Evolutionary conservation across 2,329 filamentous ascomycete genomes (phyloP).

Genomic region (Aciculosporium take): DNA sequence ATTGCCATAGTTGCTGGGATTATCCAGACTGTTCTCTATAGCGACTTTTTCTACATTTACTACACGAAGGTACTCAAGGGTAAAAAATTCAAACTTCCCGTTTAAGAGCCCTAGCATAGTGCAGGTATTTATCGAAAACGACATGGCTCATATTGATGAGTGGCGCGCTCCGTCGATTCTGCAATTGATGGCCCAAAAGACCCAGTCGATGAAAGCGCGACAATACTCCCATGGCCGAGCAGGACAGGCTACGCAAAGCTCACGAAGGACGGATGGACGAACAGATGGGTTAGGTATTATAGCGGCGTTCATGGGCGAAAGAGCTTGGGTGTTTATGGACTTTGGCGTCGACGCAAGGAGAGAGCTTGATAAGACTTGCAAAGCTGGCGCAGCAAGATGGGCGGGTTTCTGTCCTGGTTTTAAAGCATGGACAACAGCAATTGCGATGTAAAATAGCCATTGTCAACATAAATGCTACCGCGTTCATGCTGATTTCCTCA

Average conservation of each 20-base stretch:
- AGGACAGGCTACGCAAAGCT: background rate
- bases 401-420: background rate
- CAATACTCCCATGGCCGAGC: background rate
- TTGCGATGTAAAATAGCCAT: background rate
- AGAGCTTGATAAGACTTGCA: background rate
- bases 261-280: background rate
- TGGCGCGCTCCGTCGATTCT: too few relatives aligned
- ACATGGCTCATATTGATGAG: background rate
- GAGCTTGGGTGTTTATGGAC: background rate
- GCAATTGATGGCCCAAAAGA: too few relatives aligned
- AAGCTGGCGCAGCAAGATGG: background rate
- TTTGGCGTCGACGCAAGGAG: background rate
- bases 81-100: conserved; percentile 75
- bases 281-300: conserved; percentile 1
- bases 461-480: background rate
- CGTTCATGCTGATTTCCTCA: background rate
- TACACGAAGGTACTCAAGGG: conserved; percentile 91
- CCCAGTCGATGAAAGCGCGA: background rate
- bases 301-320: conserved; percentile 3
- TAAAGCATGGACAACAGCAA: background rate
- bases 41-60: conserved; percentile 99
- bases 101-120: conserved; percentile 32
- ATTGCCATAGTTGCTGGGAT: conserved; percentile 82
- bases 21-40: conserved; percentile 88
- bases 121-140: background rate